Percentiles rank a stretch among this genome's conserved stretches.
Evolutionary conservation across 2,329 filamentous ascomycete genomes (phyloP).

Genomic region (Penicillium vulpinum): DNA sequence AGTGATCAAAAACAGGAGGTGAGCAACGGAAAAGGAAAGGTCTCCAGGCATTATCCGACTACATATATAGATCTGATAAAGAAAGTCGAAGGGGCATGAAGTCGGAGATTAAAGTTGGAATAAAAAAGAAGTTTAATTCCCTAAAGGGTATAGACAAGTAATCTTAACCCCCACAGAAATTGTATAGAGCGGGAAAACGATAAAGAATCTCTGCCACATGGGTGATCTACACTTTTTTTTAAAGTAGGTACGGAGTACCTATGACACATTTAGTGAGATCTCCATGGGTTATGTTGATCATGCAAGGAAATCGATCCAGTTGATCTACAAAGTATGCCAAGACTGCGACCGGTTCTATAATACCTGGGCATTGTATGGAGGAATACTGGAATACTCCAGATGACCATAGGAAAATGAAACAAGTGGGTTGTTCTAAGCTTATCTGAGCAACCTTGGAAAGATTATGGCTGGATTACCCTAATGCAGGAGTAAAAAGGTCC

Average conservation of each 20-base stretch:
- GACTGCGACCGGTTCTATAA: neutral
- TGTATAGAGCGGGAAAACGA: too few species aligned
- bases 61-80: too few species aligned
- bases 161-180: neutral
- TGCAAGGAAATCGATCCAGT: neutral
- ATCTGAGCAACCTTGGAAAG: neutral
- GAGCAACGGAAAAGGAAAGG: too few species aligned
- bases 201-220: neutral
- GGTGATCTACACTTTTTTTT: constrained; percentile 1
- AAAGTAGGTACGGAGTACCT: neutral
- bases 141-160: too few species aligned
- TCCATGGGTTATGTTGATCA: constrained; percentile 5
- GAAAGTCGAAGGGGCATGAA: too few species aligned
- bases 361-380: neutral
- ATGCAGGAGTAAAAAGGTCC: constrained; percentile 3
- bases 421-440: neutral
- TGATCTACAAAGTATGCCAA: constrained; percentile 8
- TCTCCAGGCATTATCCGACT: too few species aligned
- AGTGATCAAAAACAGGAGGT: too few species aligned
- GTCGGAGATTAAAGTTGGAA: too few species aligned
- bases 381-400: neutral
- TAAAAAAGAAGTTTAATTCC: too few species aligned
- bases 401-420: too few species aligned
- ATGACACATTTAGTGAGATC: constrained; percentile 6
- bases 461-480: neutral